phyloP scores from a whole-genome alignment of 305 asterid genomes.

The Fraxinus nigra region DNA sequence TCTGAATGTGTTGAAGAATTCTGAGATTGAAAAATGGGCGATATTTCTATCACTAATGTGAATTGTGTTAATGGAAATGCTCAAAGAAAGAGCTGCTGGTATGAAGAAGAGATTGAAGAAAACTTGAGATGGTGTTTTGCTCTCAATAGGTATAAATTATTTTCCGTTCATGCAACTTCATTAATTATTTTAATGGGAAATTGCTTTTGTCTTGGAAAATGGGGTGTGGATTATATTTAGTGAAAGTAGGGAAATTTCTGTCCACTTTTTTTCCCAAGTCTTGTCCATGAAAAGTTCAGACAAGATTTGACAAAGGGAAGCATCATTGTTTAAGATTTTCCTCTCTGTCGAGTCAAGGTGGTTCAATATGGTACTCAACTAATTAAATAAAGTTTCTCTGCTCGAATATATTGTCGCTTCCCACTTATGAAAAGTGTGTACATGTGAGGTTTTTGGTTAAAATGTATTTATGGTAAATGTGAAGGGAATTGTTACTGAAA shows the following conservation, averaged over 20 bases:
- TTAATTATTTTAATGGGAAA: background rate
- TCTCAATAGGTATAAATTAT: slow-evolving; percentile 62
- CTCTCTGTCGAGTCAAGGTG: background rate
- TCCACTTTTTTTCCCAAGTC: slow-evolving; percentile 24
- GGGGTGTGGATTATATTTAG: background rate
- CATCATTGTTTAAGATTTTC: background rate
- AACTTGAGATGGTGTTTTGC: slow-evolving; percentile 95
- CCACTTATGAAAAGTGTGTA: background rate
- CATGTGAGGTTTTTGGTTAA: too few species aligned
- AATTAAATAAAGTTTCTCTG: background rate
- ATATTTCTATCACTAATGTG: slow-evolving; percentile 47
- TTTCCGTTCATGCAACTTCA: background rate
- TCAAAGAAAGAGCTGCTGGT: slow-evolving; percentile 94
- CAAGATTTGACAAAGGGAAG: slow-evolving; percentile 25
- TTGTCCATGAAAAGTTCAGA: slow-evolving; percentile 39
- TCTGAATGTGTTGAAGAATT: background rate
- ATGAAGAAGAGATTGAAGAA: slow-evolving; percentile 93
- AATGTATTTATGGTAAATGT: background rate
- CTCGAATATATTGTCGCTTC: background rate
- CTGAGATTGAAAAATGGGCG: slow-evolving; percentile 53
- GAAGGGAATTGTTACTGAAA: background rate
- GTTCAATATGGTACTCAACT: background rate
- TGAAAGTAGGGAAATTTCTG: slow-evolving; percentile 13
- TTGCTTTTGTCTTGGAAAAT: background rate
- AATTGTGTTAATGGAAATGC: slow-evolving; percentile 34